A percentile compares a stretch with the other conserved stretches of the same genome.
Evolutionary conservation across 1,284 basidiomycete genomes (phyloP).

Genomic region (Taiwanofungus camphoratus): DNA sequence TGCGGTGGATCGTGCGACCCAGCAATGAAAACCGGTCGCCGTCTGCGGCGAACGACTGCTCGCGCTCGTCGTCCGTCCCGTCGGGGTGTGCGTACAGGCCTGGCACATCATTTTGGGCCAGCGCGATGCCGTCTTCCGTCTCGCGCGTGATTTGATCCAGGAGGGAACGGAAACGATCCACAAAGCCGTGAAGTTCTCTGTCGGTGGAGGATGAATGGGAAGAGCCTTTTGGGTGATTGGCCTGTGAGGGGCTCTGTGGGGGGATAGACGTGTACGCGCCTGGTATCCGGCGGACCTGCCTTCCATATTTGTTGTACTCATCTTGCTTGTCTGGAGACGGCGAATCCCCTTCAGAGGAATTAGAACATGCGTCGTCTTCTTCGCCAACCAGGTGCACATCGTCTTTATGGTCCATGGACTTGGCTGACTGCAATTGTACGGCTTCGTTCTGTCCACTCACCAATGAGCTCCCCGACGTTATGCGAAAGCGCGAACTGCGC

Average conservation of each 20-base stretch:
- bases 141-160: slow-evolving; percentile 46
- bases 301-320: slow-evolving; percentile 17
- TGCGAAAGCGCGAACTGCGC: slow-evolving; percentile 18
- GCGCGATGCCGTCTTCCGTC: slow-evolving; percentile 39
- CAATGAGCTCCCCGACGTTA: slow-evolving; percentile 10
- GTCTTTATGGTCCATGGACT: neutral
- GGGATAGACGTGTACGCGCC: slow-evolving; percentile 17
- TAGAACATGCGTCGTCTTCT: slow-evolving; percentile 12
- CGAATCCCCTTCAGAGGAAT: slow-evolving; percentile 21
- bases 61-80: slow-evolving; percentile 3
- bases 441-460: slow-evolving; percentile 3
- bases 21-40: slow-evolving; percentile 52
- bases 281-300: slow-evolving; percentile 11
- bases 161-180: slow-evolving; percentile 43
- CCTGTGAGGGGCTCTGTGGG: slow-evolving; percentile 6
- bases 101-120: slow-evolving; percentile 26
- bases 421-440: neutral
- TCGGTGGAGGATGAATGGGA: slow-evolving; percentile 19
- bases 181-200: slow-evolving; percentile 36
- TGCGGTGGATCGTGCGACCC: slow-evolving; percentile 56
- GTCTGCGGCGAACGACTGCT: slow-evolving; percentile 16
- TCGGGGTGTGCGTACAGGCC: slow-evolving; percentile 5
- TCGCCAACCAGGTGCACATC: slow-evolving; percentile 6
- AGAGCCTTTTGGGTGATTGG: slow-evolving; percentile 8
- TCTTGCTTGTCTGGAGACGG: slow-evolving; percentile 3